A percentile compares a stretch with the other conserved stretches of the same genome.
These are phyloP conservation scores for Gynandropsis gynandra DNA, from an alignment of 345 rosid genomes.

Conservation along the genomic window DNA sequence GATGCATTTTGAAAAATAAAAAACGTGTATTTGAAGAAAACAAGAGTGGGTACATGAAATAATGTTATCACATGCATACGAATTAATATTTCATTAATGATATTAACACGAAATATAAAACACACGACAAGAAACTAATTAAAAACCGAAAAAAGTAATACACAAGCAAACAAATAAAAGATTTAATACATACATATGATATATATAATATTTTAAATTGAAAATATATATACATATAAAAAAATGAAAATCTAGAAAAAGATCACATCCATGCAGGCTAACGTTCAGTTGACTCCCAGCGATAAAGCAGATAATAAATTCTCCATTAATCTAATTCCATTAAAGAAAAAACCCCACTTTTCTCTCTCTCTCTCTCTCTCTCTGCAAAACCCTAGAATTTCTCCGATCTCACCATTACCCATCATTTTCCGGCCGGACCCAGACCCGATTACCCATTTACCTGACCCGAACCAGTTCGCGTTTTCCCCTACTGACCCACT, in stretches of 20 bases:
- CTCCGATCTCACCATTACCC: slow-evolving; percentile 24
- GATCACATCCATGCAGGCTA: slow-evolving; percentile 63
- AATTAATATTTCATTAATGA: too few species aligned
- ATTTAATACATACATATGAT: neutral
- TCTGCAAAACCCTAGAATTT: slow-evolving; percentile 37
- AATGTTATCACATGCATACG: too few species aligned
- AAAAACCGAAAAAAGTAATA: too few species aligned
- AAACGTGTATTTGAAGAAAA: too few species aligned
- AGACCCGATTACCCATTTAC: slow-evolving; percentile 6
- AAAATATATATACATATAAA: neutral
- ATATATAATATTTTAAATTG: neutral
- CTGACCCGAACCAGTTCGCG: slow-evolving; percentile 21
- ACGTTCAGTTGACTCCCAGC: slow-evolving; percentile 62
- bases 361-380: slow-evolving; percentile 7
- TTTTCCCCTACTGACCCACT: neutral
- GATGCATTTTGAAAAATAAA: too few species aligned
- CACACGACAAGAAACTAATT: too few species aligned
- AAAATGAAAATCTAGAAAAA: slow-evolving; percentile 10
- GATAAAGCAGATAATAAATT: slow-evolving; percentile 34
- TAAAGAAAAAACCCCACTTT: slow-evolving; percentile 21
- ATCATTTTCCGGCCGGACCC: slow-evolving; percentile 18
- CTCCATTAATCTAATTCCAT: slow-evolving; percentile 21
- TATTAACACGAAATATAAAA: too few species aligned
- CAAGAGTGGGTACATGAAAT: too few species aligned
- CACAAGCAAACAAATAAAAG: too few species aligned